These are phyloP conservation scores for Jimgerdemannia flammicorona DNA, from an alignment of 192 early-diverging fungal species.

Conservation along the genomic window DNA sequence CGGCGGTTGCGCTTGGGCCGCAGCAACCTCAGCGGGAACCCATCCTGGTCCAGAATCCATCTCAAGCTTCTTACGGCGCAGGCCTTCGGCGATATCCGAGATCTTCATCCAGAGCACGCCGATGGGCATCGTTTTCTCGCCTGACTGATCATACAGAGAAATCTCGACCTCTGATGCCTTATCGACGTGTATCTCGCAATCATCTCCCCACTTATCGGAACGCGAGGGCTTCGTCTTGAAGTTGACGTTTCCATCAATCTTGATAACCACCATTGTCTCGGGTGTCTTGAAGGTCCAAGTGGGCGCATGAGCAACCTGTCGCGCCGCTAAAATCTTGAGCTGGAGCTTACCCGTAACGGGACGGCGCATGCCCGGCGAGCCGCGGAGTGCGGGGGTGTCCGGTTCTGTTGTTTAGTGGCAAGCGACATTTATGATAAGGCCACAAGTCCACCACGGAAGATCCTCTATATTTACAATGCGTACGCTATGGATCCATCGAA, in stretches of 20 bases:
- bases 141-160: conserved; percentile 79
- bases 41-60: conserved; percentile 51
- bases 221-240: conserved; percentile 71
- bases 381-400: conserved; percentile 40
- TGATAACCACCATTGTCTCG: conserved; percentile 74
- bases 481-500: no score
- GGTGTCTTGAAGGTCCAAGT: conserved; percentile 51
- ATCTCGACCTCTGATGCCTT: conserved; percentile 92
- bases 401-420: conserved; percentile 14
- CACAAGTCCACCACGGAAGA: no score
- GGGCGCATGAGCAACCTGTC: conserved; percentile 55
- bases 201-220: conserved; percentile 74
- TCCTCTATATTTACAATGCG: no score
- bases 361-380: conserved; percentile 60
- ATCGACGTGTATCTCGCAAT: conserved; percentile 85
- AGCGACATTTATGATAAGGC: neutral
- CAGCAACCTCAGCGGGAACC: conserved; percentile 38
- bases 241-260: conserved; percentile 78
- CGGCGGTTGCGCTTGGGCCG: neutral
- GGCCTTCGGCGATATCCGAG: conserved; percentile 86
- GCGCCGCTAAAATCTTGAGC: conserved; percentile 59
- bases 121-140: conserved; percentile 68
- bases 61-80: conserved; percentile 69
- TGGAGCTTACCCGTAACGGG: conserved; percentile 71
- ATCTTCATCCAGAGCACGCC: conserved; percentile 93